Evolutionary conservation across 2,329 filamentous ascomycete genomes (phyloP), one percentile per base, ranked within the genome.

Genomic region (Trichophyton rubrum): DNA sequence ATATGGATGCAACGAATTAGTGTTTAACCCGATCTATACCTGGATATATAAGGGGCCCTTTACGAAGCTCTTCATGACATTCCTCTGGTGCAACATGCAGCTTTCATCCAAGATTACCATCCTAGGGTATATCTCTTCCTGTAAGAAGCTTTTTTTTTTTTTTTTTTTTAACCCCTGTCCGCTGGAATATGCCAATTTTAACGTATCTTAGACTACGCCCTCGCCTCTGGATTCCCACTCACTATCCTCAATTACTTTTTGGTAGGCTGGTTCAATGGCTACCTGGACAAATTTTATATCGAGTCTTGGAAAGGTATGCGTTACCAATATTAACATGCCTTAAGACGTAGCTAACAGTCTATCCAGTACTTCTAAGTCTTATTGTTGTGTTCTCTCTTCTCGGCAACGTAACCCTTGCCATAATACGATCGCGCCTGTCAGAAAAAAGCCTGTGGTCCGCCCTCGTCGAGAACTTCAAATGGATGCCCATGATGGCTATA

Each of bases 1-100:
- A 2, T 91, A 90, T 67, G 88, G 88, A 41, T 91, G 89, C 74
- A 89, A 88, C 71, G 88, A 91, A 75, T 78, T 92, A 61, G 79
- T 92, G 61, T 92, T 93, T 77, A 82, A 92, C 69, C 89, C 88
- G 2, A 77, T 92, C 62, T 81, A 82, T 62, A 84, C 83, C 66
- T 92, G 89, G 89, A 72, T 84, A 51, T 84, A 80, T 70, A 82
- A 80, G 15, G 89, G 89, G 0, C 89, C 89, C 30, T 88, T 92
- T 70, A 92, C 89, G 3, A 85, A 85, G 22, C 80, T 92, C 3
- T 92, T 92, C 80, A 81, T 85, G 63, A 80, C 76, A 60, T 92
- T 93, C 76, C 72, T 91, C 60, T 81, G 79, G 70, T 89, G 85
- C 66, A 84, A 82, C 71, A 90, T 74, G 68, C 69, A 68, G 7